phyloP scores from a whole-genome alignment of 192 early-diverging fungal species.

The Mycoemilia scoparia region DNA sequence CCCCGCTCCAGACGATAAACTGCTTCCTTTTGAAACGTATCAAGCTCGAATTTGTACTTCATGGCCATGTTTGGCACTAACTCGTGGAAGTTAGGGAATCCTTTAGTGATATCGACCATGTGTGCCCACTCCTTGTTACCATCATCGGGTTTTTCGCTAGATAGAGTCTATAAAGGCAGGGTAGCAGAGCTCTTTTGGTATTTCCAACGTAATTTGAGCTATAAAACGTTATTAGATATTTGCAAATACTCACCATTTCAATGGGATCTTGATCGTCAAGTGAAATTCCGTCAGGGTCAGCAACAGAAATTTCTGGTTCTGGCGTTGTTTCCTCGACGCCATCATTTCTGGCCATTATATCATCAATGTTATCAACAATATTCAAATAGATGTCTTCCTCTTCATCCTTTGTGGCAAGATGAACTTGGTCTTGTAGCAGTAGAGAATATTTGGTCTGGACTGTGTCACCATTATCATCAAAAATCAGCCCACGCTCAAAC shows the following conservation, averaged over 20 bases:
- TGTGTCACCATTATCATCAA: conserved; percentile 2
- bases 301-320: background rate
- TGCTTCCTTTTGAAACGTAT: conserved; percentile 92
- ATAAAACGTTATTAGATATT: conserved; percentile 2
- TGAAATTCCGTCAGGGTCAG: background rate
- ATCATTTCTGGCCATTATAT: background rate
- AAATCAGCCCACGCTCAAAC: conserved; percentile 20
- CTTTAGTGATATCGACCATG: conserved; percentile 67
- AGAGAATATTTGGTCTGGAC: too few species aligned
- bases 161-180: too few species aligned
- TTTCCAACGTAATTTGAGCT: background rate
- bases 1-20: conserved; percentile 90
- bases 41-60: conserved; percentile 84
- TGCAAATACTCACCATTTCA: conserved; percentile 1
- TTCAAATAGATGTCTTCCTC: background rate
- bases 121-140: conserved; percentile 72
- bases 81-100: conserved; percentile 77
- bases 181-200: background rate
- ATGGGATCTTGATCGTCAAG: background rate
- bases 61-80: conserved; percentile 79
- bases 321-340: too few species aligned
- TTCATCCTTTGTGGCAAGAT: conserved; percentile 9
- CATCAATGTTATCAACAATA: background rate
- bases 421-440: background rate
- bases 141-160: too few species aligned